These are phyloP conservation scores for Yarrowia sp. DNA, from an alignment of 805 yeast species.

Conservation along the genomic window DNA sequence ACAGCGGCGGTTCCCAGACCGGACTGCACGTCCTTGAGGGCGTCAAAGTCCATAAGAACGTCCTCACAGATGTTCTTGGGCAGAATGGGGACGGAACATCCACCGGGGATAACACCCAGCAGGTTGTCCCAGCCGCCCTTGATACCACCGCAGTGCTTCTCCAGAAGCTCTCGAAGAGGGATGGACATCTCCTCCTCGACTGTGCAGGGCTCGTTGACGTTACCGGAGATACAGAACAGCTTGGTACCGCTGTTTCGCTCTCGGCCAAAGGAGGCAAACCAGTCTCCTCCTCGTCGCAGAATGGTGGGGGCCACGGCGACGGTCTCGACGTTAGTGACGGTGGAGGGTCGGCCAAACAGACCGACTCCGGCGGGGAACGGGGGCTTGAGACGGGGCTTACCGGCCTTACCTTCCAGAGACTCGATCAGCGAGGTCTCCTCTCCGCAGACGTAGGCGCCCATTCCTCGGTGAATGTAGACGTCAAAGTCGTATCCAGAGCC, in stretches of 20 bases:
- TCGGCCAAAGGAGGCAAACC: constrained; percentile 86
- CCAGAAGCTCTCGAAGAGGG: constrained; percentile 80
- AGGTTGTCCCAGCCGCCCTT: constrained; percentile 94
- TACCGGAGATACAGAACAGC: constrained; percentile 86
- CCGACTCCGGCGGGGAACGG: constrained; percentile 97
- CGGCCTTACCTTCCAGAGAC: constrained; percentile 90
- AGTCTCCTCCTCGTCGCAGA: constrained; percentile 84
- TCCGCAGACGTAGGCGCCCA: constrained; percentile 94
- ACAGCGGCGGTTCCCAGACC: constrained; percentile 95
- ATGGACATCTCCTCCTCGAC: constrained; percentile 95
- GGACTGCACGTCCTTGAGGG: constrained; percentile 81
- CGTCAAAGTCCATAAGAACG: constrained; percentile 87
- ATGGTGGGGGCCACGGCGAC: constrained; percentile 91
- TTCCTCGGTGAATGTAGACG: constrained; percentile 85
- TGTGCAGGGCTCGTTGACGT: constrained; percentile 90
- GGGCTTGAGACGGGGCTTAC: constrained; percentile 92
- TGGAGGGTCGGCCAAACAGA: constrained; percentile 86
- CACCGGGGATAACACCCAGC: constrained; percentile 88
- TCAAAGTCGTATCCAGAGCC: constrained; percentile 87
- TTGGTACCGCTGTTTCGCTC: constrained; percentile 85
- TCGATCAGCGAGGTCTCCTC: constrained; percentile 92
- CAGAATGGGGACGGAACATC: constrained; percentile 84
- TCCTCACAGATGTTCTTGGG: constrained; percentile 70
- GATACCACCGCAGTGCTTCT: constrained; percentile 89
- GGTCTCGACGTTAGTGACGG: constrained; percentile 90